Evolutionary conservation across 202 grass and related monocot species (phyloP).

Genomic region (Cymbopogon flexuosus): DNA sequence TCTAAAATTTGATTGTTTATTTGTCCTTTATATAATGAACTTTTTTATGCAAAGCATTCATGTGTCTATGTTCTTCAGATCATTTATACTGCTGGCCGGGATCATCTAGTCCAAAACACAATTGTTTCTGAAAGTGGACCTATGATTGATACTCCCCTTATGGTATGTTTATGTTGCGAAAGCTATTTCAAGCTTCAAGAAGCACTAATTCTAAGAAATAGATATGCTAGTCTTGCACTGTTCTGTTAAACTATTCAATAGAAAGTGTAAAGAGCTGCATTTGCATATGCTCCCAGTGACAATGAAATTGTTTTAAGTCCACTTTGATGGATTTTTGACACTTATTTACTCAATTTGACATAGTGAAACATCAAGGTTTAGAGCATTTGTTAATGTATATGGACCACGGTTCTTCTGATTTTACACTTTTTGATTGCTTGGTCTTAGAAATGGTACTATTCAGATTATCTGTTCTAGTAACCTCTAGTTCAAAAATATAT

Average conservation of each 20-base stretch:
- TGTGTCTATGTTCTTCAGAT: constrained; percentile 52
- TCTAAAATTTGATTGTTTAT: not conserved
- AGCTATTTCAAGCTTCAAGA: constrained; percentile 15
- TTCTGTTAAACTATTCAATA: constrained; percentile 4
- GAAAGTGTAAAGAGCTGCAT: not conserved
- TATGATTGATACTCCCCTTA: constrained; percentile 56
- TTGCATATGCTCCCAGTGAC: not conserved
- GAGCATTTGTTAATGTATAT: constrained; percentile 12
- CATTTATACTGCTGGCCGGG: constrained; percentile 81
- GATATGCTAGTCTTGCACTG: not conserved
- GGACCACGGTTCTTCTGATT: not conserved
- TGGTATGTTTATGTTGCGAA: constrained; percentile 45
- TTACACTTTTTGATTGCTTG: constrained; percentile 1
- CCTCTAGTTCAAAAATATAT: not conserved
- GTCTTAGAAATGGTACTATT: constrained; percentile 13
- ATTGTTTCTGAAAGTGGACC: constrained; percentile 68
- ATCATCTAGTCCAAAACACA: constrained; percentile 70
- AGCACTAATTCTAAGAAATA: not conserved
- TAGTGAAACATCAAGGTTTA: not conserved
- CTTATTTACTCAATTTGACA: constrained; percentile 14
- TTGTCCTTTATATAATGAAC: not conserved
- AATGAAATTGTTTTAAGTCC: constrained; percentile 7
- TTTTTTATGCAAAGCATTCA: not conserved
- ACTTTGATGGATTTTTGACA: not conserved
- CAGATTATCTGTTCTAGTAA: constrained; percentile 20